Base-by-base conservation (phyloP, 2,329 filamentous ascomycete genomes). In the Claviceps paspali region DNA sequence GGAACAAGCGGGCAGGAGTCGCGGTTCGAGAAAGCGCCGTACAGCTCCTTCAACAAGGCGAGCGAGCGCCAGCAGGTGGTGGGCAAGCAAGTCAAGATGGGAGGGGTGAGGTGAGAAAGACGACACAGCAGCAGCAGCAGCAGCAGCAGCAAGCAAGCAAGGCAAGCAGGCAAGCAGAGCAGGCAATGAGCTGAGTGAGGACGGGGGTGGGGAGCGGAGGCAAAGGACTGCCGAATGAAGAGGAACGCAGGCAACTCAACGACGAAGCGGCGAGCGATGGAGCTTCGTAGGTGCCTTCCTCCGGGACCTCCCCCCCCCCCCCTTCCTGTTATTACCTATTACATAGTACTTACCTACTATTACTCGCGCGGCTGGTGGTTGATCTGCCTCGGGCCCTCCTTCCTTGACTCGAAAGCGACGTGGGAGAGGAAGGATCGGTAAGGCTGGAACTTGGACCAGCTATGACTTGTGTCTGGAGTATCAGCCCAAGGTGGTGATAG, bases 201-300 rank as follows among this genome's bases (percentile, higher is more conserved):
- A 8, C 5, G 21, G 21, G 29, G 27, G 28, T 14, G 35, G 35
- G 36, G 29, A 29, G 36, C 12, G 36, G 10, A 33, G 36, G 23
- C 36, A 22, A 32, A 24, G 11, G 21, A 31, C 26, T 22, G 35
- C 24, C 15, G 23, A 26, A 26, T 21, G 11, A 26, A 38, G 22
- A 17, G 21, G 32, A 33, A 33, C 15, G 33, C 24, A 19, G 33
- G 33, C 33, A 10, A 29, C 18, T 24, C 33, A 10, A 29, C 18
- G 29, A 21, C 18, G 18, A n/a, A 35, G 33, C 33, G 33, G 18
- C 15, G 33, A 29, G 24, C 33, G 33, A 35, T 28, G 33, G 33
- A 35, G 26, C 26, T 35, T 15, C 31, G 17, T 6, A 22, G 31
- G 31, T n/a, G 31, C 19, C 15, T 24, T n/a, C n/a, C n/a, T n/a